phyloP scores from a whole-genome alignment of 768 basidiomycete genomes.

The Dioszegia aurantiaca region DNA sequence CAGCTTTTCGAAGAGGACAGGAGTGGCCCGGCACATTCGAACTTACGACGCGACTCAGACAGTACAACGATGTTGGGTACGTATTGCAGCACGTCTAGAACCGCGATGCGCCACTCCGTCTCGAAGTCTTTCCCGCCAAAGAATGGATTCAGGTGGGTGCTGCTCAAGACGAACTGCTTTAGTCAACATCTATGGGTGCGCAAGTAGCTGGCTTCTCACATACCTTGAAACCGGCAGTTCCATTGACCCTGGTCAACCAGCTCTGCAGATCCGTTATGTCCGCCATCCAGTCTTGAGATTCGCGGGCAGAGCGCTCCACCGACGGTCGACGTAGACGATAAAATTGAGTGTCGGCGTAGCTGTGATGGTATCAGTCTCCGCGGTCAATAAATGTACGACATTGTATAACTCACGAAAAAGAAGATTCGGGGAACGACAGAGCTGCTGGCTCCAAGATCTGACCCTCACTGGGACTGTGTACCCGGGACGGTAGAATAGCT shows the following conservation, averaged over 20 bases:
- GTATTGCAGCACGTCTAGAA: slow-evolving; percentile 17
- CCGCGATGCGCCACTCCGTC: slow-evolving; percentile 16
- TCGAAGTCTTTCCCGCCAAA: slow-evolving; percentile 14
- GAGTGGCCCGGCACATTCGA: no score
- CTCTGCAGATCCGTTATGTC: slow-evolving; percentile 15
- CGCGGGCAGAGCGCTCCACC: slow-evolving; percentile 3
- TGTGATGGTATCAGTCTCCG: not conserved
- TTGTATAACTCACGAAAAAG: slow-evolving; percentile 15
- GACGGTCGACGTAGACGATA: slow-evolving; percentile 21
- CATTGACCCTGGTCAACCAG: slow-evolving; percentile 17
- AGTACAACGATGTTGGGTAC: slow-evolving; percentile 25
- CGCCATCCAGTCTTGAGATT: slow-evolving; percentile 22
- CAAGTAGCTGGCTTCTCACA: not conserved
- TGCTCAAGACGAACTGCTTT: slow-evolving; percentile 16
- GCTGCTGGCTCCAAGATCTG: slow-evolving; percentile 22
- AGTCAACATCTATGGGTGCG: not conserved
- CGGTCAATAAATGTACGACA: not conserved
- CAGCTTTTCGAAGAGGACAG: no score
- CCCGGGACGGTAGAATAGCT: slow-evolving; percentile 15
- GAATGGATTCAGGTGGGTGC: slow-evolving; percentile 18
- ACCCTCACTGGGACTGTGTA: slow-evolving; percentile 12
- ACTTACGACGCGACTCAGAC: slow-evolving; percentile 18
- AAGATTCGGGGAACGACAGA: slow-evolving; percentile 8
- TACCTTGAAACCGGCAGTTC: slow-evolving; percentile 23
- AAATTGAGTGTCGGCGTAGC: slow-evolving; percentile 22